Percentiles rank a stretch among this genome's conserved stretches.
These are phyloP conservation scores for Podospora sp. DNA, from an alignment of 495 filamentous ascomycete genomes.

Conservation along the genomic window DNA sequence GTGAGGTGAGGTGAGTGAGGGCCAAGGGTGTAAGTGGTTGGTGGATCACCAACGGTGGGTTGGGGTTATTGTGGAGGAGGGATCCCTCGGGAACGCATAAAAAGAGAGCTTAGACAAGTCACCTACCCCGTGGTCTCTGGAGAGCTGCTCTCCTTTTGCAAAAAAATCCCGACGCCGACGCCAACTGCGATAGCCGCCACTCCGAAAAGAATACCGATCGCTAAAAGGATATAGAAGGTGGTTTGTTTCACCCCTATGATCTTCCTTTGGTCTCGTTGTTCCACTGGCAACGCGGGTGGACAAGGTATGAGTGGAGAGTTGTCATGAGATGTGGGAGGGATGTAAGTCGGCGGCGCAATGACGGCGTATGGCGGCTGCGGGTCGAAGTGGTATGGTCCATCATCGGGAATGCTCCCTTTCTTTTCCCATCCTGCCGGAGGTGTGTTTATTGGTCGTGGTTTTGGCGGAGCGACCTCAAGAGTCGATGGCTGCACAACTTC, in stretches of 20 bases:
- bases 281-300: neutral
- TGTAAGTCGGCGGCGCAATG: neutral
- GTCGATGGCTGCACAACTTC: neutral
- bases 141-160: neutral
- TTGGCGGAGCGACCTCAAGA: neutral
- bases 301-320: no score
- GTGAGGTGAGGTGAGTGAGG: no score
- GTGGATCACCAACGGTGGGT: no score
- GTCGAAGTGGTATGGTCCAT: neutral
- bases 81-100: neutral
- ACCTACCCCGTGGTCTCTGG: constrained; percentile 20
- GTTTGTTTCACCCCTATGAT: neutral
- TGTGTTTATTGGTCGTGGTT: neutral
- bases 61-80: neutral
- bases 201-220: constrained; percentile 28
- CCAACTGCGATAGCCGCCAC: constrained; percentile 36
- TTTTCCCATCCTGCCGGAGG: neutral
- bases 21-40: no score
- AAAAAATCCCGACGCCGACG: constrained; percentile 34
- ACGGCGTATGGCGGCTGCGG: neutral
- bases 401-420: neutral
- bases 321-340: neutral
- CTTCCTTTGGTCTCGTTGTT: neutral
- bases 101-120: neutral
- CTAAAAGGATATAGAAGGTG: constrained; percentile 17